phyloP scores from a whole-genome alignment of 2,329 filamentous ascomycete genomes.

The Paramyrothecium sp. region DNA sequence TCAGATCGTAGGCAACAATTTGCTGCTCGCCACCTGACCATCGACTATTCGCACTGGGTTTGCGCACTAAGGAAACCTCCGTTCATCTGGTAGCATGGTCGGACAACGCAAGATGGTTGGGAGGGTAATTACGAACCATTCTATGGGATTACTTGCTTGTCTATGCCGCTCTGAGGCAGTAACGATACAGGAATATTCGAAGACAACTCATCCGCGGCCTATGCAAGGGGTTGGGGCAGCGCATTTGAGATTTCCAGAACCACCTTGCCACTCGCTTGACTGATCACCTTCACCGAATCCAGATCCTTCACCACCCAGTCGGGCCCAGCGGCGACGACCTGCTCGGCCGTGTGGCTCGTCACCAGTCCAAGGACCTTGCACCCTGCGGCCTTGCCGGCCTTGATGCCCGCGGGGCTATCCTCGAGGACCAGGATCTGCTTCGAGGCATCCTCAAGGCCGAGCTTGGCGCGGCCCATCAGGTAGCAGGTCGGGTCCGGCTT shows the following conservation, averaged over 20 bases:
- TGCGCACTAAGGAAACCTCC: too few relatives aligned
- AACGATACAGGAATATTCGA: too few relatives aligned
- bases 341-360: constrained; percentile 75
- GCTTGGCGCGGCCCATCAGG: constrained; percentile 60
- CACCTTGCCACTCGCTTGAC: constrained; percentile 55
- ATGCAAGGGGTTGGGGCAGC: too few relatives aligned
- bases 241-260: constrained; percentile 68
- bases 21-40: too few relatives aligned
- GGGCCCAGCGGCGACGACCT: constrained; percentile 73
- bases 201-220: too few relatives aligned
- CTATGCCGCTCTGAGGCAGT: too few relatives aligned
- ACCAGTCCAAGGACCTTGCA: constrained; percentile 82
- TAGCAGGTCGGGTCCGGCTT: constrained; percentile 81
- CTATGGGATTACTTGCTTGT: too few relatives aligned
- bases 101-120: too few relatives aligned
- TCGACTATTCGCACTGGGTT: too few relatives aligned
- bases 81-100: too few relatives aligned
- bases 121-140: too few relatives aligned
- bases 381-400: constrained; percentile 79
- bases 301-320: constrained; percentile 87
- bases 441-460: constrained; percentile 49
- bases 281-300: constrained; percentile 65
- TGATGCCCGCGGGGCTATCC: constrained; percentile 84
- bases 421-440: constrained; percentile 73
- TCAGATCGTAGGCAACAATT: too few relatives aligned